Conservation (phyloP, 805 yeast species). For the Lipomyces yamadae region DNA sequence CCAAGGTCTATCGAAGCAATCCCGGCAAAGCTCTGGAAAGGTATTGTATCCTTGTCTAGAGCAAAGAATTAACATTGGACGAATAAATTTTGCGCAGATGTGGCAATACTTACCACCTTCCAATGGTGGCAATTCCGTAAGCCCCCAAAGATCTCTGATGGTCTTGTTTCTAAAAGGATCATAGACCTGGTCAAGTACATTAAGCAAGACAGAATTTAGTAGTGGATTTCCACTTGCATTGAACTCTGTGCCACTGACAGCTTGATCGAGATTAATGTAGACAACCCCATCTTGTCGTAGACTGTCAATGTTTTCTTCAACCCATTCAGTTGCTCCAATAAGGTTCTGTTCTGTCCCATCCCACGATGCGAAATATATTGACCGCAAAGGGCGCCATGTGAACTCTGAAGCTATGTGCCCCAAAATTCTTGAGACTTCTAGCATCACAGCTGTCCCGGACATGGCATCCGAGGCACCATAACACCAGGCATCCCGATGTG, state of each 20-base stretch:
- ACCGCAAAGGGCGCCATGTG: constrained; percentile 76
- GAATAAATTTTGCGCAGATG: constrained; percentile 43
- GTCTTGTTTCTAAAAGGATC: constrained; percentile 49
- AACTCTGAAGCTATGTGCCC: constrained; percentile 51
- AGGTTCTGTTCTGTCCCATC: constrained; percentile 79
- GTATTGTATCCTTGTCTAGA: constrained; percentile 70
- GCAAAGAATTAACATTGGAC: constrained; percentile 40
- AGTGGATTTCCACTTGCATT: constrained; percentile 63
- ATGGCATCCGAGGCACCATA: constrained; percentile 84
- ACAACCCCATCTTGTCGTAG: constrained; percentile 61
- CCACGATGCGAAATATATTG: constrained; percentile 74
- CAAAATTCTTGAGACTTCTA: constrained; percentile 67
- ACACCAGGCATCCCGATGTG: constrained; percentile 83
- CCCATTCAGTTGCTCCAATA: constrained; percentile 79
- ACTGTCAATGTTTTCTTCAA: constrained; percentile 58
- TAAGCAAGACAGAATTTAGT: constrained; percentile 54
- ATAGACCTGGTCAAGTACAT: constrained; percentile 50
- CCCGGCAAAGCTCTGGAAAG: constrained; percentile 51
- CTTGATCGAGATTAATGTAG: constrained; percentile 72
- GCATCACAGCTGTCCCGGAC: constrained; percentile 67
- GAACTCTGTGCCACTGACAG: constrained; percentile 61
- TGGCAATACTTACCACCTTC: constrained; percentile 40
- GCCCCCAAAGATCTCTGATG: constrained; percentile 27
- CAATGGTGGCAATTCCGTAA: constrained; percentile 10
- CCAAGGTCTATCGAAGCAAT: constrained; percentile 60